Evolutionary conservation across 257 asterid genomes (phyloP).

Genomic region (Eustoma russellianum): DNA sequence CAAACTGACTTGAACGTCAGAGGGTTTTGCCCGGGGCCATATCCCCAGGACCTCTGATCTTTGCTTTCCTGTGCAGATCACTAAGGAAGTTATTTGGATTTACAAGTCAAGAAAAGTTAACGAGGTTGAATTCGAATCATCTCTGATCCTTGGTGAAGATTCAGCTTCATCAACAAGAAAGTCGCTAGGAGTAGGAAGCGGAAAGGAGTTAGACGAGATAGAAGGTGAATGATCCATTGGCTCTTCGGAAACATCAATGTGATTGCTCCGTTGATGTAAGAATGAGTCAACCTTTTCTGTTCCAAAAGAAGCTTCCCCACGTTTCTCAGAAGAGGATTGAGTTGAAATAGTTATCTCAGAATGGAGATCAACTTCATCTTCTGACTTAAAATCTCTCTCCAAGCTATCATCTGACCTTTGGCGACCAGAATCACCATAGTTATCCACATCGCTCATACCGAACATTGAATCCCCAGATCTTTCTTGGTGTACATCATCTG

Average conservation of each 20-base stretch:
- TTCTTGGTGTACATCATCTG: slow-evolving; percentile 28
- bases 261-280: slow-evolving; percentile 20
- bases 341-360: slow-evolving; percentile 11
- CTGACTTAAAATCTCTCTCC: slow-evolving; percentile 15
- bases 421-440: slow-evolving; percentile 19
- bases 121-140: too few species aligned
- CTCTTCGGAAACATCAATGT: slow-evolving; percentile 19
- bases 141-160: too few species aligned
- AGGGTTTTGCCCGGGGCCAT: too few species aligned
- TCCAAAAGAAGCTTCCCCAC: slow-evolving; percentile 21
- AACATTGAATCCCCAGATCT: slow-evolving; percentile 16
- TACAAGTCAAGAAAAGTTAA: too few species aligned
- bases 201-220: slow-evolving; percentile 22
- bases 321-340: slow-evolving; percentile 24
- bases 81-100: too few species aligned
- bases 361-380: slow-evolving; percentile 21
- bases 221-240: slow-evolving; percentile 20
- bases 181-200: slow-evolving; percentile 27
- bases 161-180: too few species aligned
- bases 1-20: too few species aligned
- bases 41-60: too few species aligned
- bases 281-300: slow-evolving; percentile 28
- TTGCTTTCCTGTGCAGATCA: too few species aligned
- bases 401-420: slow-evolving; percentile 16
- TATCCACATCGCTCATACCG: slow-evolving; percentile 10